Evolutionary conservation across 805 yeast genomes (phyloP).

Genomic region (Candida silvatica): DNA sequence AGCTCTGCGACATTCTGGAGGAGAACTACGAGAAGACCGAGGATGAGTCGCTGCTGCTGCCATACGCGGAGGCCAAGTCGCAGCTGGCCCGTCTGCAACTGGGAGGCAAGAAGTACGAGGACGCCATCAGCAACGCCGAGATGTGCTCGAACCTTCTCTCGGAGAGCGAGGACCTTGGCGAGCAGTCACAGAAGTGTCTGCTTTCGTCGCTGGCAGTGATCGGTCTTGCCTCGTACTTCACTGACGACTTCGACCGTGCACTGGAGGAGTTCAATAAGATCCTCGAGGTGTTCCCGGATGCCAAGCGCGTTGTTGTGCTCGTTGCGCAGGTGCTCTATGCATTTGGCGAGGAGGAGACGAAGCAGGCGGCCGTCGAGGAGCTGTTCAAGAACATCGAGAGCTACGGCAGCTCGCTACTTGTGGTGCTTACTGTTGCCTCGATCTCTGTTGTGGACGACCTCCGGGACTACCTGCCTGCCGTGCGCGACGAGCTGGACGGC

Average conservation of each 20-base stretch:
- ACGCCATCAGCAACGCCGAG: slow-evolving; percentile 55
- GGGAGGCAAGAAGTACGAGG: slow-evolving; percentile 46
- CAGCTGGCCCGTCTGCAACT: slow-evolving; percentile 67
- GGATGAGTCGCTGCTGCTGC: slow-evolving; percentile 28
- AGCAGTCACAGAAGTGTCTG: slow-evolving; percentile 23
- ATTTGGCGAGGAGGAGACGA: slow-evolving; percentile 65
- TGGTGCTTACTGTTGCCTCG: slow-evolving; percentile 73
- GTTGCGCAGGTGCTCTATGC: slow-evolving; percentile 77
- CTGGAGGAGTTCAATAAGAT: slow-evolving; percentile 59
- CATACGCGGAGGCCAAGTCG: slow-evolving; percentile 52
- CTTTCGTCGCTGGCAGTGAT: slow-evolving; percentile 58
- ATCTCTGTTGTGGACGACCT: slow-evolving; percentile 59
- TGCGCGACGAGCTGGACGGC: slow-evolving; percentile 56
- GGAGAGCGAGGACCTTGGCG: slow-evolving; percentile 29
- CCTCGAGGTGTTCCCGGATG: slow-evolving; percentile 45
- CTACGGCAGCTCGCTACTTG: slow-evolving; percentile 56
- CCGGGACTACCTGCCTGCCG: slow-evolving; percentile 46
- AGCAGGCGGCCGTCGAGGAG: slow-evolving; percentile 79
- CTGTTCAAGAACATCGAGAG: slow-evolving; percentile 55
- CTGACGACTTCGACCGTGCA: slow-evolving; percentile 53
- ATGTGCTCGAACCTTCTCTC: slow-evolving; percentile 41
- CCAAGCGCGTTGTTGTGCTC: slow-evolving; percentile 60
- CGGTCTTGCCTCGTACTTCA: slow-evolving; percentile 68
- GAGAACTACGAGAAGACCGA: slow-evolving; percentile 8
- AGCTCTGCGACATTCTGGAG: slow-evolving; percentile 35